Evolutionary conservation across 2,329 filamentous ascomycete genomes (phyloP).

Genomic region (Cercospora sp.): DNA sequence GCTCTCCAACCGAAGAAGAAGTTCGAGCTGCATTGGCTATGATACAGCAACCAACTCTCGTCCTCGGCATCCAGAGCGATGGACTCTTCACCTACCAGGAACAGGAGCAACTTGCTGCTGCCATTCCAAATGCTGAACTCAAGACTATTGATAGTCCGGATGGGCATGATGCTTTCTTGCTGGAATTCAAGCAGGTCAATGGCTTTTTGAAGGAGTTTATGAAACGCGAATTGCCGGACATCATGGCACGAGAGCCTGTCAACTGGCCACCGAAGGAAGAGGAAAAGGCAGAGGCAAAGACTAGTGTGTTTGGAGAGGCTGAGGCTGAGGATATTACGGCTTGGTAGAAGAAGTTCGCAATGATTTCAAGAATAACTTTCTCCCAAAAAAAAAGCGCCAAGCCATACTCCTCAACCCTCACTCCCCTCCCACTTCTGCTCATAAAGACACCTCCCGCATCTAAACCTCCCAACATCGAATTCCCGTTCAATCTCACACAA

Average conservation of each 20-base stretch:
- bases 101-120: constrained; percentile 84
- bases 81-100: constrained; percentile 96
- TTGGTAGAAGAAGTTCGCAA: constrained; percentile 58
- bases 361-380: too few species aligned
- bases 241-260: constrained; percentile 64
- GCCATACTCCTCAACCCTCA: neutral
- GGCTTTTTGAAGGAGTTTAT: constrained; percentile 81
- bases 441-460: neutral
- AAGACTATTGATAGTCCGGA: constrained; percentile 91
- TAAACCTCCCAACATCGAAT: neutral
- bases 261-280: constrained; percentile 50
- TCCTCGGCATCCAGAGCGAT: constrained; percentile 92
- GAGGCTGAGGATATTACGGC: constrained; percentile 96
- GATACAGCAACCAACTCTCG: constrained; percentile 85
- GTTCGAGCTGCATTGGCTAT: constrained; percentile 74
- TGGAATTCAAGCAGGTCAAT: constrained; percentile 98
- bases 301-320: constrained; percentile 89
- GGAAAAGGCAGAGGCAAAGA: constrained; percentile 69
- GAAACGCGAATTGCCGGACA: constrained; percentile 77
- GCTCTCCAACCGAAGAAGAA: constrained; percentile 44
- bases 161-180: constrained; percentile 91
- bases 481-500: neutral
- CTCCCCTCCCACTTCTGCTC: neutral
- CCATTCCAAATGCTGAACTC: constrained; percentile 74
- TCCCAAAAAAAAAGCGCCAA: neutral